Evolutionary conservation across 306 rosid genomes (phyloP).

Genomic region (Abrus pulchellus): DNA sequence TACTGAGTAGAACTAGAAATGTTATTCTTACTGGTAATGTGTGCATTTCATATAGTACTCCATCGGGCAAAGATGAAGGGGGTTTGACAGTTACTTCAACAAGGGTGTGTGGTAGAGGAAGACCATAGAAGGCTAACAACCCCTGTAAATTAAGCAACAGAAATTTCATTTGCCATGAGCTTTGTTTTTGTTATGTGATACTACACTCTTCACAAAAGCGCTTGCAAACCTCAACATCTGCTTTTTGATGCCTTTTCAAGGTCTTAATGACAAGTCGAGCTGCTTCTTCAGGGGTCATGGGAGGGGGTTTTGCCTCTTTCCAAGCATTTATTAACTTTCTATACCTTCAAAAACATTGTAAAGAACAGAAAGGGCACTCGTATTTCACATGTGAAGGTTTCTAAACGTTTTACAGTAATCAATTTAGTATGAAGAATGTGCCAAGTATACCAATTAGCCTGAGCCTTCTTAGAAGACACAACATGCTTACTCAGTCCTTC

Average conservation of each 20-base stretch:
- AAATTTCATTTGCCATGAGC: not conserved
- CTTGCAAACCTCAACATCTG: slow-evolving; percentile 85
- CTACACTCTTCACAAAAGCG: not conserved
- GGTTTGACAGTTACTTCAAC: slow-evolving; percentile 50
- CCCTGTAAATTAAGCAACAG: slow-evolving; percentile 55
- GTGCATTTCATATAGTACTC: slow-evolving; percentile 71
- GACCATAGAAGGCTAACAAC: slow-evolving; percentile 72
- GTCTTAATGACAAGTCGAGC: slow-evolving; percentile 76
- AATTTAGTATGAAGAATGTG: slow-evolving; percentile 8
- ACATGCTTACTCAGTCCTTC: slow-evolving; percentile 80
- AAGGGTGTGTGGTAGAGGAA: slow-evolving; percentile 66
- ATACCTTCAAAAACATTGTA: slow-evolving; percentile 66
- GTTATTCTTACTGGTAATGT: slow-evolving; percentile 70
- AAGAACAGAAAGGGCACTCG: slow-evolving; percentile 24
- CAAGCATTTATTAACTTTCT: slow-evolving; percentile 84
- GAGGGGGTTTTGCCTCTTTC: slow-evolving; percentile 80
- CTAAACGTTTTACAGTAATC: not conserved
- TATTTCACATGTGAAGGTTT: not conserved
- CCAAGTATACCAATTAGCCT: slow-evolving; percentile 77
- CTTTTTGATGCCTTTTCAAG: slow-evolving; percentile 71
- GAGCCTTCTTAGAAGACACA: slow-evolving; percentile 87
- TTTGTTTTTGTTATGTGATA: not conserved
- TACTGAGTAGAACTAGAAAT: not conserved
- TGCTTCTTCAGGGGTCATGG: slow-evolving; percentile 83
- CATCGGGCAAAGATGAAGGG: slow-evolving; percentile 68